Base-by-base conservation (phyloP, 192 early-diverging fungal genomes). In the Endogone sp. region DNA sequence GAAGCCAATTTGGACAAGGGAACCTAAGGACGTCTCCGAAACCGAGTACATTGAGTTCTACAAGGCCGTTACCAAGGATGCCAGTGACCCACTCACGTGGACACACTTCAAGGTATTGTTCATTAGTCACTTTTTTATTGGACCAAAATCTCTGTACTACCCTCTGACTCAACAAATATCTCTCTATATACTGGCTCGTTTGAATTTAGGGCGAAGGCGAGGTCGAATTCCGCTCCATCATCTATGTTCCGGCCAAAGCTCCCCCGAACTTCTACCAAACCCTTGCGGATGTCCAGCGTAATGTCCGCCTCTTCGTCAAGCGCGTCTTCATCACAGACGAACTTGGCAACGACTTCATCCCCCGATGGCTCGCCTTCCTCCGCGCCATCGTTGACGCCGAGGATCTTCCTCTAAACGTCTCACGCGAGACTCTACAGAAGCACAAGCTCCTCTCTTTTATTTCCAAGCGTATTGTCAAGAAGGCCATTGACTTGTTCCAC, bases 291-390 rank as follows among this genome's bases (percentile, higher is more conserved):
- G 66, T 30, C 22, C 61, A 70, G 11, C 62, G 65, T 37, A 96
- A 91, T 62, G 83, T 99, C 67, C 95, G 92, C 80, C 85, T 99
- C 62, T 99, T 94, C 83, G 96, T 98, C 61, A 90, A 93, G 71
- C 90, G 93, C 61, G 95, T 99, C 13, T 97, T 98, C 76, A 98
- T 99, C 70, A 97, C 96, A 62, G 94, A 98, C 61, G 97, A 98
- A 31, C 83, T 90, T 44, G 70, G 73, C 55, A 30, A 67, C 20
- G 91, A 93, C 32, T 90, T 99, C 63, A 76, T 98, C 65, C 96
- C 98, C 56, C 85, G 89, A 65, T 99, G 89, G 87, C 85, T 98
- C 25, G 82, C 83, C n/a, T 99, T 99, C 81, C 67, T 99, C 71
- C 90, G 91, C 79, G 98, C 93, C 44, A 78, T 99, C 54, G 91